Evolutionary conservation across 352 stramenopile genomes (phyloP).

Genomic region (Phytopythium ostracodes): DNA sequence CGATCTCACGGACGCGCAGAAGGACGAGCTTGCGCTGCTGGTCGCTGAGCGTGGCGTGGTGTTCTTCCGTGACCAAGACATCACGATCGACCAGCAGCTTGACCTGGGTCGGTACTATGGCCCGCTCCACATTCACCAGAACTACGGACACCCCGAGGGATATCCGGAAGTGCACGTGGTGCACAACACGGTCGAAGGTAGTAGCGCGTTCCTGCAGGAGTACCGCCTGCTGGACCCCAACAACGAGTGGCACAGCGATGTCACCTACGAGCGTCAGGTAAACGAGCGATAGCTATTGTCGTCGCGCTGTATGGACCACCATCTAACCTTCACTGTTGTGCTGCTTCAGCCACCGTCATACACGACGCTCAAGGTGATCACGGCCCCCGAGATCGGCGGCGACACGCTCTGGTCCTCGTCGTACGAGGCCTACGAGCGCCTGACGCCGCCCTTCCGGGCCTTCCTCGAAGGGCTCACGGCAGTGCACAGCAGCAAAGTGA

Average conservation of each 20-base stretch:
- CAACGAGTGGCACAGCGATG: conserved; percentile 36
- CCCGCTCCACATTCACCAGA: conserved; percentile 25
- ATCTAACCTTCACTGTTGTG: background rate
- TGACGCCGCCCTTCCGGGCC: conserved; percentile 30
- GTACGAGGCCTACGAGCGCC: conserved; percentile 42
- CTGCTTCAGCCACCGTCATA: conserved; percentile 18
- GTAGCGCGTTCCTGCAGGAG: conserved; percentile 13
- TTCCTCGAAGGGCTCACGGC: conserved; percentile 35
- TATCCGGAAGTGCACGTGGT: conserved; percentile 19
- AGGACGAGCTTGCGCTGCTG: conserved; percentile 17
- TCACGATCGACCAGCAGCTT: conserved; percentile 13
- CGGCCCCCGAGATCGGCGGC: conserved; percentile 24
- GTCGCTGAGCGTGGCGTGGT: conserved; percentile 14
- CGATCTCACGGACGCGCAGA: conserved; percentile 9
- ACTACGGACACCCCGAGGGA: conserved; percentile 16
- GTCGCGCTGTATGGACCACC: background rate
- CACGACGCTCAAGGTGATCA: conserved; percentile 27
- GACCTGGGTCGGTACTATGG: conserved; percentile 24
- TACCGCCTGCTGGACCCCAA: conserved; percentile 23
- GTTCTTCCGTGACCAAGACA: conserved; percentile 19
- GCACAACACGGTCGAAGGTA: conserved; percentile 10
- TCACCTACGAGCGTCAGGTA: conserved; percentile 29
- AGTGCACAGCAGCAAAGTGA: conserved; percentile 26
- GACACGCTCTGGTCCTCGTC: conserved; percentile 38
- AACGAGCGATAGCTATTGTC: background rate